Conservation (phyloP, 2,329 filamentous ascomycete genomes). For the Botryotinia narcissicola region DNA sequence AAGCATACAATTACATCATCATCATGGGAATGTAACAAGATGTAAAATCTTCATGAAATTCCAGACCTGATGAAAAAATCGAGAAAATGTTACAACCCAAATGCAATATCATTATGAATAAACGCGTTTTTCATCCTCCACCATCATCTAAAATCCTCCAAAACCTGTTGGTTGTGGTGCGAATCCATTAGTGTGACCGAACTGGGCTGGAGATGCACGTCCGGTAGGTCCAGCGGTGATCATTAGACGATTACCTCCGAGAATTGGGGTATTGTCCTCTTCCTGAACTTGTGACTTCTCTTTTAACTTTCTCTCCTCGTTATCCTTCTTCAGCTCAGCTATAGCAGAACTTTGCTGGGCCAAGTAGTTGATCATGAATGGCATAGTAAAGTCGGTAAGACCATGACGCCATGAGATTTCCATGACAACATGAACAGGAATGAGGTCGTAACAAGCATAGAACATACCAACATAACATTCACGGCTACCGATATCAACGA, state of each 20-base stretch:
- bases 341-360: slow-evolving; percentile 87
- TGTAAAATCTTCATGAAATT: slow-evolving; percentile 24
- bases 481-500: slow-evolving; percentile 97
- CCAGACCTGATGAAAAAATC: slow-evolving; percentile 28
- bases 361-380: slow-evolving; percentile 99
- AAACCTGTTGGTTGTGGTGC: slow-evolving; percentile 84
- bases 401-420: slow-evolving; percentile 97
- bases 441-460: slow-evolving; percentile 96
- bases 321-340: slow-evolving; percentile 84
- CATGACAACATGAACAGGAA: slow-evolving; percentile 87
- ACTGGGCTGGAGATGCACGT: slow-evolving; percentile 58
- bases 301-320: slow-evolving; percentile 84
- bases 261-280: slow-evolving; percentile 89
- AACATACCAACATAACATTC: slow-evolving; percentile 99
- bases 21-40: slow-evolving; percentile 30
- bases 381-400: slow-evolving; percentile 96
- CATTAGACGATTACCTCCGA: slow-evolving; percentile 87
- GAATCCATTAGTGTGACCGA: slow-evolving; percentile 81
- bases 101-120: slow-evolving; percentile 38
- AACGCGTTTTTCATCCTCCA: slow-evolving; percentile 21
- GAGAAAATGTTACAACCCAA: slow-evolving; percentile 33
- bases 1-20: slow-evolving; percentile 37
- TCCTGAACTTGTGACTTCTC: slow-evolving; percentile 74
- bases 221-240: slow-evolving; percentile 79
- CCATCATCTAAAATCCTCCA: slow-evolving; percentile 47